phyloP scores from a whole-genome alignment of 2,329 filamentous ascomycete species.

The Lasiodiplodia sp. region DNA sequence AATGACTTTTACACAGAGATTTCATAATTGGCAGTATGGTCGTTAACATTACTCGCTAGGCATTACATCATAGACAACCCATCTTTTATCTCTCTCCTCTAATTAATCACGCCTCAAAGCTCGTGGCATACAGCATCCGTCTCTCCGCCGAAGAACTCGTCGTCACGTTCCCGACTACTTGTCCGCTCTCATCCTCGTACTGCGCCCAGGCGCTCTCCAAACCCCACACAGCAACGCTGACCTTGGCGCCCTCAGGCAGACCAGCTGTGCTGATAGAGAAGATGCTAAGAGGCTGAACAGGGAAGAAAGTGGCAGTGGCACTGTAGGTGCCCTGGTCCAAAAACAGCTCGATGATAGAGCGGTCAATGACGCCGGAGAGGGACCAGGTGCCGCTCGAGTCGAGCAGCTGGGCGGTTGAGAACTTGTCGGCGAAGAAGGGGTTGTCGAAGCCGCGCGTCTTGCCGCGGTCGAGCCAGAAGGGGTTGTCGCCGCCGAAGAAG shows the following conservation, averaged over 20 bases:
- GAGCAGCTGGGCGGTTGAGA: conserved; percentile 47
- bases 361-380: conserved; percentile 61
- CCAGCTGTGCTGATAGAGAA: conserved; percentile 46
- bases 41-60: neutral
- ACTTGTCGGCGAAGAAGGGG: conserved; percentile 64
- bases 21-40: neutral
- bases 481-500: conserved; percentile 56
- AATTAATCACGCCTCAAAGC: conserved; percentile 1
- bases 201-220: conserved; percentile 49
- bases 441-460: conserved; percentile 59
- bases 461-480: conserved; percentile 61
- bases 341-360: conserved; percentile 63
- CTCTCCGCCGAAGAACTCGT: neutral
- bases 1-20: no score
- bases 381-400: conserved; percentile 44
- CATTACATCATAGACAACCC: neutral
- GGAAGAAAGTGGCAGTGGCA: conserved; percentile 61
- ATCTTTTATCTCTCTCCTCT: neutral
- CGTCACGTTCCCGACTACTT: conserved; percentile 19
- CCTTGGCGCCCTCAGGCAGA: conserved; percentile 45
- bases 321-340: conserved; percentile 59
- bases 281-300: conserved; percentile 51
- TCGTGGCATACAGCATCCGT: conserved; percentile 10
- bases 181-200: conserved; percentile 33
- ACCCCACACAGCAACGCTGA: conserved; percentile 50